Conservation (phyloP, 2,329 filamentous ascomycete genomes). For the Peltaster fructicola region DNA sequence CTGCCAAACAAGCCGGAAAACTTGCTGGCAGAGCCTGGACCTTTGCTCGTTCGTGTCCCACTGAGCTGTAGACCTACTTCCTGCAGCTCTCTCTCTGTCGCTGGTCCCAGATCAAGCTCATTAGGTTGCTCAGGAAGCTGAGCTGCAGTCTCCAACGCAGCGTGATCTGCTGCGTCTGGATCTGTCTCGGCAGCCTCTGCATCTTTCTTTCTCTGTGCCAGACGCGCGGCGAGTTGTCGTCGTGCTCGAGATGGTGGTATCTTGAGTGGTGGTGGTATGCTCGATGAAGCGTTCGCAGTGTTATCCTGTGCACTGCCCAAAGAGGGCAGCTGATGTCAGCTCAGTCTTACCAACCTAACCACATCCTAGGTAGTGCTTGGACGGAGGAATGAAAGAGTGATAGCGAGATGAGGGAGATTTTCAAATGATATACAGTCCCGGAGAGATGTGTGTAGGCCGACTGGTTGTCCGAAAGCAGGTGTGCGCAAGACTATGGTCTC, state of each 20-base stretch:
- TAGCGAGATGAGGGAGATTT: too few relatives aligned
- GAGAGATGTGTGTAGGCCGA: too few relatives aligned
- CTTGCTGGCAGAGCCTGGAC: conserved; percentile 6
- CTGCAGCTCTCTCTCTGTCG: conserved; percentile 3
- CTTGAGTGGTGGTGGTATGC: conserved; percentile 68
- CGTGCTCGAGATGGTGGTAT: conserved; percentile 74
- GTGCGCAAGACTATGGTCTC: too few relatives aligned
- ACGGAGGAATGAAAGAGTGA: too few relatives aligned
- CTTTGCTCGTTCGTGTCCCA: conserved; percentile 9
- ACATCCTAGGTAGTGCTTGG: too few relatives aligned
- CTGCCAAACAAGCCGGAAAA: conserved; percentile 16
- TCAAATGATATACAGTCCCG: too few relatives aligned
- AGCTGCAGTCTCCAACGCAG: conserved; percentile 13
- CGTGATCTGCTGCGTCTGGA: conserved; percentile 16
- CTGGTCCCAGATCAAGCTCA: conserved; percentile 5
- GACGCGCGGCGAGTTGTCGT: conserved; percentile 71
- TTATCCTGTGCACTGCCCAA: too few relatives aligned
- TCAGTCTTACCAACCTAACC: too few relatives aligned
- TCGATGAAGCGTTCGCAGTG: conserved; percentile 24
- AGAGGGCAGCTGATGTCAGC: too few relatives aligned
- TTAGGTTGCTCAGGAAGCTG: conserved; percentile 16
- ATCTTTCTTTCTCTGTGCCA: conserved; percentile 36
- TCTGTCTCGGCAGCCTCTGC: conserved; percentile 14
- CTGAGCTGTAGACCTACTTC: conserved; percentile 11
- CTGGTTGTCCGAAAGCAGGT: too few relatives aligned